These are phyloP conservation scores for Phyllosticta paracitricarpa DNA, from an alignment of 2,329 filamentous ascomycete genomes.

Conservation along the genomic window DNA sequence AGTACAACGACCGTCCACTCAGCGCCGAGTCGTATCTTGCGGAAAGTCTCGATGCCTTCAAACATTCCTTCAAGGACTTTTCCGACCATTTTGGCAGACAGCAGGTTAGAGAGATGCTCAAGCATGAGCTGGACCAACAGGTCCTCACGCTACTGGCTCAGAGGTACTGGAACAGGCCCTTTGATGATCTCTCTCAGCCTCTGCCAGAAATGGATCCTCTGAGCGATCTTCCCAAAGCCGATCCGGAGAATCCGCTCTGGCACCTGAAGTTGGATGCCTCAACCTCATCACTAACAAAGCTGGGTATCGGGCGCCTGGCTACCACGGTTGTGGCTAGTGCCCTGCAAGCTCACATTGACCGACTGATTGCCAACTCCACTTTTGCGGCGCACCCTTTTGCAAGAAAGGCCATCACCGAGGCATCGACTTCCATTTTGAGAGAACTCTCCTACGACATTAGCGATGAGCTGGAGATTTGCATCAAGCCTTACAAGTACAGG, in stretches of 20 bases:
- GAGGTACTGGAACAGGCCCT: constrained; percentile 93
- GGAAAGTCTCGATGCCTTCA: constrained; percentile 90
- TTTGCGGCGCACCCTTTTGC: constrained; percentile 89
- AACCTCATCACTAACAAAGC: constrained; percentile 78
- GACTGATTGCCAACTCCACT: constrained; percentile 66
- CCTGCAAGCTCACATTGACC: constrained; percentile 76
- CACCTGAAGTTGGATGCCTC: constrained; percentile 89
- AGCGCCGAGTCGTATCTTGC: constrained; percentile 95
- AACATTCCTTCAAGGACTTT: constrained; percentile 94
- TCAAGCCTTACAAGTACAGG: constrained; percentile 97
- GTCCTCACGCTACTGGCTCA: constrained; percentile 88
- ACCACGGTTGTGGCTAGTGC: constrained; percentile 83
- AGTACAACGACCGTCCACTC: constrained; percentile 93
- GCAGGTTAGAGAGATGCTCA: constrained; percentile 81
- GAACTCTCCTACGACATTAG: constrained; percentile 95
- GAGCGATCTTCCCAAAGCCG: constrained; percentile 70
- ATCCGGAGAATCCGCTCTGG: constrained; percentile 82
- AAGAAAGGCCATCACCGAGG: constrained; percentile 83
- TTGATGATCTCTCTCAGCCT: constrained; percentile 65
- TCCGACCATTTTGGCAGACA: constrained; percentile 79
- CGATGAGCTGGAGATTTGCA: constrained; percentile 96
- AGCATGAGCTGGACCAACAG: constrained; percentile 86
- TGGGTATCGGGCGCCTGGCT: constrained; percentile 84
- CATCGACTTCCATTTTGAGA: constrained; percentile 79
- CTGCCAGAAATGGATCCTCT: constrained; percentile 62